Evolutionary conservation across 2,329 filamentous ascomycete genomes (phyloP).

Genomic region (Exophiala sp.): DNA sequence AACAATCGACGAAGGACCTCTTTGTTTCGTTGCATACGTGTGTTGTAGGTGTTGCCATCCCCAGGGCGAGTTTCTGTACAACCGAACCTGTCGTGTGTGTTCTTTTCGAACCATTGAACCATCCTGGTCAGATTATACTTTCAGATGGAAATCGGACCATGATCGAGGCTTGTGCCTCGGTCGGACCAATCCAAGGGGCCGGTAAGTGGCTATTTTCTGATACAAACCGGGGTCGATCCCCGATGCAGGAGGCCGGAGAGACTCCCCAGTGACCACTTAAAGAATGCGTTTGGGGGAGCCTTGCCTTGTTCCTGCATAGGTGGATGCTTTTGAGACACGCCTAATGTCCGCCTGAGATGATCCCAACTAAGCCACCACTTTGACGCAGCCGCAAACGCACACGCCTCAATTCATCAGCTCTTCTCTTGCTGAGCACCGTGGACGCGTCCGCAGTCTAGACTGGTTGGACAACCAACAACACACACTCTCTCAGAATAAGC

Average conservation of each 20-base stretch:
- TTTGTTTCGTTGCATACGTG: too few species aligned
- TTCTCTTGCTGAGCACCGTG: not conserved
- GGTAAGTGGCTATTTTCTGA: not conserved
- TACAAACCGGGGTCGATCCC: conserved; percentile 1
- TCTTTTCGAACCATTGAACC: too few species aligned
- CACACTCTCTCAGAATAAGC: not conserved
- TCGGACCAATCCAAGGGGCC: too few species aligned
- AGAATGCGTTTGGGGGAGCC: not conserved
- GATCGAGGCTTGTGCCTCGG: too few species aligned
- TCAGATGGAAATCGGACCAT: not conserved
- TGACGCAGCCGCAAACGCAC: conserved; percentile 1
- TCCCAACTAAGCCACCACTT: not conserved
- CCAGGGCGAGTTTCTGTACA: too few species aligned
- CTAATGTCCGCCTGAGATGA: conserved; percentile 3
- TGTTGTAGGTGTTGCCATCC: too few species aligned
- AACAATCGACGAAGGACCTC: too few species aligned
- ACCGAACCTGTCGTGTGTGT: too few species aligned
- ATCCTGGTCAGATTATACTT: not conserved
- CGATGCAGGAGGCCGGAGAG: not conserved
- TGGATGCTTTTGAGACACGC: conserved; percentile 14
- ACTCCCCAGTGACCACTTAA: not conserved
- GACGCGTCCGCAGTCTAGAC: not conserved
- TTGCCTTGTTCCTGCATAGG: conserved; percentile 16
- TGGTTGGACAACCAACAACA: not conserved
- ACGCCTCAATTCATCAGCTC: not conserved